Conservation (phyloP, 441 rosid genomes). For the Brassica hybrid region DNA sequence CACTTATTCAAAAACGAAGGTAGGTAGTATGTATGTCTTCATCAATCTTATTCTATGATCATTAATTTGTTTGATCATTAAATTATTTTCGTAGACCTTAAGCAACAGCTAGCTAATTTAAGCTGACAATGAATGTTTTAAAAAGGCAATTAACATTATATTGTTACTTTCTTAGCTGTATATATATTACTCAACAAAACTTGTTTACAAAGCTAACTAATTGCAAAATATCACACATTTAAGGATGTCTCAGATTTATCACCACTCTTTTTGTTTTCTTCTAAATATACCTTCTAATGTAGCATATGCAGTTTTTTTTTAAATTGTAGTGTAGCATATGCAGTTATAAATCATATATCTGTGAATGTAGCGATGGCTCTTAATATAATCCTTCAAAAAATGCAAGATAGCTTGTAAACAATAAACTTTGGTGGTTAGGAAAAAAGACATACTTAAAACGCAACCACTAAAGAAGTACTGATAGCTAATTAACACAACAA, state of each 20-base stretch:
- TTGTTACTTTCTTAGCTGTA: background rate
- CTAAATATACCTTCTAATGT: no score
- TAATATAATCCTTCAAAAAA: background rate
- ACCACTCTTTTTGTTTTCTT: no score
- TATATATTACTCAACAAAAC: slow-evolving; percentile 2
- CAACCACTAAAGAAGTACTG: slow-evolving; percentile 33
- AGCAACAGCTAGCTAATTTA: slow-evolving; percentile 30
- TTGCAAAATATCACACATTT: background rate
- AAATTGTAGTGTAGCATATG: background rate
- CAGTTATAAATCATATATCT: background rate
- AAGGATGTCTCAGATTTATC: background rate
- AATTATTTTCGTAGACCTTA: slow-evolving; percentile 21
- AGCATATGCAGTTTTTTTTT: no score
- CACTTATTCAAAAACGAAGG: no score
- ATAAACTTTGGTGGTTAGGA: slow-evolving; percentile 35
- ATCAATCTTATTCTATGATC: slow-evolving; percentile 25
- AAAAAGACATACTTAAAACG: slow-evolving; percentile 39
- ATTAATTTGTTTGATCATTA: background rate
- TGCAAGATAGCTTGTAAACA: slow-evolving; percentile 2
- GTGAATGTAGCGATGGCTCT: background rate
- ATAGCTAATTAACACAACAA: slow-evolving; percentile 26
- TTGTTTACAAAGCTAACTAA: slow-evolving; percentile 22
- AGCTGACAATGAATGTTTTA: slow-evolving; percentile 28
- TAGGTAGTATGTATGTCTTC: background rate
- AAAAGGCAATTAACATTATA: background rate